phyloP scores from a whole-genome alignment of 2,329 filamentous ascomycete species.

The Penicillium sp. region DNA sequence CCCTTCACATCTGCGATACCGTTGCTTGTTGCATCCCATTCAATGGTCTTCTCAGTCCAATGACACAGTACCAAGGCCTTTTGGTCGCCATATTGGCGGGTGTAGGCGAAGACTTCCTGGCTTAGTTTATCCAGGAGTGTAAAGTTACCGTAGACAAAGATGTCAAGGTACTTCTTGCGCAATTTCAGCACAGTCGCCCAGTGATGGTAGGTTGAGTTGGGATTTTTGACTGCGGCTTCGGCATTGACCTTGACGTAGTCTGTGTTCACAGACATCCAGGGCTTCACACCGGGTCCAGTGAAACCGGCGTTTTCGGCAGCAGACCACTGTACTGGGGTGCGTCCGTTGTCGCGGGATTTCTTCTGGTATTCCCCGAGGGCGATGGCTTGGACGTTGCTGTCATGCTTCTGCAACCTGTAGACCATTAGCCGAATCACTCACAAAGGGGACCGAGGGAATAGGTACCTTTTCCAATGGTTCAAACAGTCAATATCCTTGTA shows the following conservation, averaged over 20 bases:
- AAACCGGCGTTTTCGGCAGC: slow-evolving; percentile 61
- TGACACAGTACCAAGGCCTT: slow-evolving; percentile 38
- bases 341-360: slow-evolving; percentile 61
- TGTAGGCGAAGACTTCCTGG: slow-evolving; percentile 54
- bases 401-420: slow-evolving; percentile 32
- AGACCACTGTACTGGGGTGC: slow-evolving; percentile 71
- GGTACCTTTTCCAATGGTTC: slow-evolving; percentile 53
- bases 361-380: slow-evolving; percentile 38
- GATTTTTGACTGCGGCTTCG: slow-evolving; percentile 40
- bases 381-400: slow-evolving; percentile 29
- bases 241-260: slow-evolving; percentile 63
- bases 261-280: slow-evolving; percentile 70
- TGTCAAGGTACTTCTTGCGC: slow-evolving; percentile 58
- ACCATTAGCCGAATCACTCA: not conserved
- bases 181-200: slow-evolving; percentile 59
- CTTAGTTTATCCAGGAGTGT: slow-evolving; percentile 52
- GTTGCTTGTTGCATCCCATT: slow-evolving; percentile 33
- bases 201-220: slow-evolving; percentile 55
- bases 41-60: slow-evolving; percentile 32
- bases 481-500: slow-evolving; percentile 65
- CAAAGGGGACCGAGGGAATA: slow-evolving; percentile 14
- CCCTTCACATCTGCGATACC: slow-evolving; percentile 26
- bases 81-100: slow-evolving; percentile 40
- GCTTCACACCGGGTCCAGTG: slow-evolving; percentile 50
- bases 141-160: slow-evolving; percentile 67